Evolutionary conservation across 768 basidiomycete species (phyloP), one percentile per base, ranked within the genome.

Genomic region (Suillus lakei): DNA sequence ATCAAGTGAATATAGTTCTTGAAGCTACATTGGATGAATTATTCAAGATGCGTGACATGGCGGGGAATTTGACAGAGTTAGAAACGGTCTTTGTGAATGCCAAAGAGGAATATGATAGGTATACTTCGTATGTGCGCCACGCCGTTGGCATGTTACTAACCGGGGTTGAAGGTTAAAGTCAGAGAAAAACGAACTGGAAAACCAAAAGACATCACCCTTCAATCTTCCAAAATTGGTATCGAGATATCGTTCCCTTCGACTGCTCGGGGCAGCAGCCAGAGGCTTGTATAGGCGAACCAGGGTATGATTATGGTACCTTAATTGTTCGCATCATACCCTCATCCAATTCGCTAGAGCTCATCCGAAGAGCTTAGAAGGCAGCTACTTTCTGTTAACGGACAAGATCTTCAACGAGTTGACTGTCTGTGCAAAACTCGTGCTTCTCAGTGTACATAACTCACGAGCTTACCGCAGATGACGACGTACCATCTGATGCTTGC

Each of bases 1-100:
- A 32, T 16, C 26, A 30, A 12, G 70, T 67, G 1, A 26, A 15
- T 18, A 0, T 70, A 21, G 68, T 26, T 46, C 62, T 71, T n/a
- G 61, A 32, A 39, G 67, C 66, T 5, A 62, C 67, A 2, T 4
- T 68, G 54, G 16, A 70, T 0, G 59, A 70, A 21, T 64, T 70
- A 63, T 5, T 55, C 18, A n/a, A 50, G 1, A 70, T 70, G 18
- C 38, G 18, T 1, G 3, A 1, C 3, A 23, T 69, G 54, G 63
- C 56, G 23, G 3, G 56, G 18, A n/a, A 23, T 18, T 10, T 43
- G 41, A n/a, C 58, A 8, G 16, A 66, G 28, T 41, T 7, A 1
- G 55, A 63, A 0, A 60, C 21, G 0, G 30, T 68, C 13, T 34
- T 38, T 28, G 9, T 13, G 21, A 61, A 61, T 13, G 60, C 61